These are phyloP conservation scores for Aeminium ludgeri DNA, from an alignment of 495 filamentous ascomycete species.

Conservation along the genomic window DNA sequence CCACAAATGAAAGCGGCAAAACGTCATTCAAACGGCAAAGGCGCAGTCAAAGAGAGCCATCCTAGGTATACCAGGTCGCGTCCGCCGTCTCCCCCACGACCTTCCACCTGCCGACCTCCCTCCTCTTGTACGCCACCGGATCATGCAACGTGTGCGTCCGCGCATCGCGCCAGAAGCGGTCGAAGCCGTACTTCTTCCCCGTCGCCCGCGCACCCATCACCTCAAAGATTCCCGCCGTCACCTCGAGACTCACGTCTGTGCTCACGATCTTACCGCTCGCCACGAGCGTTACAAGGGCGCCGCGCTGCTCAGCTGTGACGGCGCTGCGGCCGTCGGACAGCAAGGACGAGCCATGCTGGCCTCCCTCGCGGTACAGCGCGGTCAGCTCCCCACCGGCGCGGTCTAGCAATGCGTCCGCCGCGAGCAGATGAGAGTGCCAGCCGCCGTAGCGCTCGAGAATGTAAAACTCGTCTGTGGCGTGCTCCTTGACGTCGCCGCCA, in stretches of 20 bases:
- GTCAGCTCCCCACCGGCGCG: slow-evolving; percentile 31
- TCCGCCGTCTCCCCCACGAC: slow-evolving; percentile 35
- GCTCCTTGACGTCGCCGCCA: slow-evolving; percentile 36
- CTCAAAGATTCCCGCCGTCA: slow-evolving; percentile 43
- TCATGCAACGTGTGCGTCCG: slow-evolving; percentile 47
- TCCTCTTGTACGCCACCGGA: slow-evolving; percentile 44
- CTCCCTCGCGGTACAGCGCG: slow-evolving; percentile 25
- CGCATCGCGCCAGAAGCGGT: slow-evolving; percentile 44
- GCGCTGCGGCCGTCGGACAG: background rate
- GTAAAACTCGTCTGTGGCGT: slow-evolving; percentile 43
- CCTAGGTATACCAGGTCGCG: slow-evolving; percentile 48
- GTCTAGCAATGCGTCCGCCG: slow-evolving; percentile 38
- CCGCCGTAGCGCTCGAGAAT: slow-evolving; percentile 44
- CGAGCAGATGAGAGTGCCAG: slow-evolving; percentile 41
- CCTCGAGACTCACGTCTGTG: slow-evolving; percentile 38
- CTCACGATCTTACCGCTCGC: slow-evolving; percentile 42
- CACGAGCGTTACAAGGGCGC: slow-evolving; percentile 42
- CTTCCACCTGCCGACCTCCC: slow-evolving; percentile 37
- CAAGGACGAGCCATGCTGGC: background rate
- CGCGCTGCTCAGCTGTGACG: slow-evolving; percentile 32
- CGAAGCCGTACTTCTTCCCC: slow-evolving; percentile 35
- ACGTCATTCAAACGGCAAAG: too few relatives aligned
- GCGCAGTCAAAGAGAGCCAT: too few relatives aligned
- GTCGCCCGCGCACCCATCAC: slow-evolving; percentile 40
- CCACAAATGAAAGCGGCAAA: too few relatives aligned